A percentile compares a stretch with the other conserved stretches of the same genome.
These are phyloP conservation scores for Hygrophoropsis aurantiaca DNA, from an alignment of 768 basidiomycete genomes.

Conservation along the genomic window DNA sequence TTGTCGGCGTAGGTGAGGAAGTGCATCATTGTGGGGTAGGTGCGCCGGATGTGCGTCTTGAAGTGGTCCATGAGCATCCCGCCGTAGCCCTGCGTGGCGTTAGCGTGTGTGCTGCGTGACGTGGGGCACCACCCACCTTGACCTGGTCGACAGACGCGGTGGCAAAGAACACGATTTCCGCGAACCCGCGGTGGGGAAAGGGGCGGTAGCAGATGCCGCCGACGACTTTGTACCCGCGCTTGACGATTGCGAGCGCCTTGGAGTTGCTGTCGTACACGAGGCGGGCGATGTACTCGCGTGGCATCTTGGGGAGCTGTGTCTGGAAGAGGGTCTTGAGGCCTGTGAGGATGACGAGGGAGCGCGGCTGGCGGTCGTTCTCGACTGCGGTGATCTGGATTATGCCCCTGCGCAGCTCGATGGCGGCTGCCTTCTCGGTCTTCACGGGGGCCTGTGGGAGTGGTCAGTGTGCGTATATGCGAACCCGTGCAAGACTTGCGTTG, in stretches of 20 bases:
- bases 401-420: conserved; percentile 75
- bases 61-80: conserved; percentile 98
- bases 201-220: conserved; percentile 98
- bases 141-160: conserved; percentile 96
- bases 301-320: conserved; percentile 98
- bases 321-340: conserved; percentile 98
- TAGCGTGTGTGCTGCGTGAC: neutral
- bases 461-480: conserved; percentile 2
- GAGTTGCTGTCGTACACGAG: conserved; percentile 93
- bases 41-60: conserved; percentile 85
- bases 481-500: conserved; percentile 38
- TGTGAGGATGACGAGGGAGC: conserved; percentile 82
- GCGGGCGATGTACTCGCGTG: conserved; percentile 95
- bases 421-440: conserved; percentile 75
- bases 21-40: conserved; percentile 86
- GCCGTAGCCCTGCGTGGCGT: conserved; percentile 80
- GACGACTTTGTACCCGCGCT: conserved; percentile 92
- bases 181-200: conserved; percentile 91
- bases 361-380: conserved; percentile 75
- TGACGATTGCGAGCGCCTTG: conserved; percentile 91
- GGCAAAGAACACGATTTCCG: conserved; percentile 98
- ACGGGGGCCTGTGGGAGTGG: conserved; percentile 43
- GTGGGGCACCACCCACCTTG: conserved; percentile 58
- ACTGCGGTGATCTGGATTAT: conserved; percentile 84
- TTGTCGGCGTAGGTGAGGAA: conserved; percentile 99